Evolutionary conservation across 129 eudicot species (phyloP).

Genomic region (Gnaphalium uliginosum): DNA sequence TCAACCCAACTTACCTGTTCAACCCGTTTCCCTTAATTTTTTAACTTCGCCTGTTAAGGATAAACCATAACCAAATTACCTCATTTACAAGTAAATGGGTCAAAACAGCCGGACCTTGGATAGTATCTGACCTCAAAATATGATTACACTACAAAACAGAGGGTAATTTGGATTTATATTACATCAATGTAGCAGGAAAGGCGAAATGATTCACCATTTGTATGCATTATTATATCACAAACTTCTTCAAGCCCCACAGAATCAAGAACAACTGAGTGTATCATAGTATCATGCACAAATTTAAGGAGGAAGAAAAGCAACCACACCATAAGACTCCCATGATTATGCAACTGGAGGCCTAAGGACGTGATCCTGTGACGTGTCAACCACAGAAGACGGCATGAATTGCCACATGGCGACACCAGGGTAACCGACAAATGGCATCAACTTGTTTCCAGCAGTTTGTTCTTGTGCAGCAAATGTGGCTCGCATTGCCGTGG

Average conservation of each 20-base stretch:
- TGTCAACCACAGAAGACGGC: constrained; percentile 80
- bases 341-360: constrained; percentile 82
- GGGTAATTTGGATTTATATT: not conserved
- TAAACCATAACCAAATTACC: no score
- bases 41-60: not conserved
- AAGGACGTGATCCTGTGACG: constrained; percentile 76
- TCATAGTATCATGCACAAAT: constrained; percentile 14
- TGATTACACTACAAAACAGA: not conserved
- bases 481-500: constrained; percentile 56
- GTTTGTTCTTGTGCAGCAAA: constrained; percentile 59
- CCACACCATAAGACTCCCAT: constrained; percentile 29
- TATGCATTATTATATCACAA: not conserved
- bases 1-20: no score
- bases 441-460: constrained; percentile 70
- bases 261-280: constrained; percentile 22
- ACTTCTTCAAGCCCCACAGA: constrained; percentile 19
- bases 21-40: not conserved
- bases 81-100: not conserved
- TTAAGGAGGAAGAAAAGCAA: constrained; percentile 9
- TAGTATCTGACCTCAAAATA: not conserved
- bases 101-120: not conserved
- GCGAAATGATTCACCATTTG: not conserved
- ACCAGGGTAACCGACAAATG: constrained; percentile 68
- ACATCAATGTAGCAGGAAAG: not conserved
- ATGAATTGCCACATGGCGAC: constrained; percentile 91